Percentiles rank a stretch among this genome's conserved stretches.
phyloP scores from a whole-genome alignment of 2,329 filamentous ascomycete genomes.

The Aspergillus aculeatinus region DNA sequence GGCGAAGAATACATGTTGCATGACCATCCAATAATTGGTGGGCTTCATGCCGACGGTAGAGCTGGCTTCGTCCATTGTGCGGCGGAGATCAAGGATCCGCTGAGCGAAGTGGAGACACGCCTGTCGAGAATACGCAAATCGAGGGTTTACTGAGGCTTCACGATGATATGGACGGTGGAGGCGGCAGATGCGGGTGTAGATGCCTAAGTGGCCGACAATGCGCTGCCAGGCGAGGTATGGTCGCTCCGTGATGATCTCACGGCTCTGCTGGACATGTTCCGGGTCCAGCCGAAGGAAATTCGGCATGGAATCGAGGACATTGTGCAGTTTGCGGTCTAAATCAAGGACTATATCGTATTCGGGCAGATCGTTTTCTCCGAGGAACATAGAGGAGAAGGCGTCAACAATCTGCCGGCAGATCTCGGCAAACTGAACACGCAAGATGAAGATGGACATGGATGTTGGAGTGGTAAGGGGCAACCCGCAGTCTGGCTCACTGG shows the following conservation, averaged over 20 bases:
- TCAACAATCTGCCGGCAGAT: slow-evolving; percentile 7
- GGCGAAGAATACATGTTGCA: slow-evolving; percentile 26
- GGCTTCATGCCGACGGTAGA: slow-evolving; percentile 16
- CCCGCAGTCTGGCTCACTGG: neutral
- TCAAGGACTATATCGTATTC: slow-evolving; percentile 3
- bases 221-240: slow-evolving; percentile 5
- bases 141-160: slow-evolving; percentile 18
- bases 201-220: slow-evolving; percentile 20
- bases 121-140: slow-evolving; percentile 1
- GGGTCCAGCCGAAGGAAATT: slow-evolving; percentile 1
- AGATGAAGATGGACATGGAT: slow-evolving; percentile 3
- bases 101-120: slow-evolving; percentile 7
- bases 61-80: neutral
- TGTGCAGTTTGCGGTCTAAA: slow-evolving; percentile 3
- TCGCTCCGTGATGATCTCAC: neutral
- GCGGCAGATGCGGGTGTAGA: slow-evolving; percentile 17
- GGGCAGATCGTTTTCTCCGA: neutral
- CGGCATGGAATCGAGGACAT: neutral
- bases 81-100: slow-evolving; percentile 1
- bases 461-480: slow-evolving; percentile 1
- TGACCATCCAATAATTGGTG: slow-evolving; percentile 22
- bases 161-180: slow-evolving; percentile 18
- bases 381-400: neutral
- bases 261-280: neutral
- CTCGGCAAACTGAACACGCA: slow-evolving; percentile 8